Evolutionary conservation across 306 rosid species (phyloP).

Genomic region (Hylodesmum podocarpum): DNA sequence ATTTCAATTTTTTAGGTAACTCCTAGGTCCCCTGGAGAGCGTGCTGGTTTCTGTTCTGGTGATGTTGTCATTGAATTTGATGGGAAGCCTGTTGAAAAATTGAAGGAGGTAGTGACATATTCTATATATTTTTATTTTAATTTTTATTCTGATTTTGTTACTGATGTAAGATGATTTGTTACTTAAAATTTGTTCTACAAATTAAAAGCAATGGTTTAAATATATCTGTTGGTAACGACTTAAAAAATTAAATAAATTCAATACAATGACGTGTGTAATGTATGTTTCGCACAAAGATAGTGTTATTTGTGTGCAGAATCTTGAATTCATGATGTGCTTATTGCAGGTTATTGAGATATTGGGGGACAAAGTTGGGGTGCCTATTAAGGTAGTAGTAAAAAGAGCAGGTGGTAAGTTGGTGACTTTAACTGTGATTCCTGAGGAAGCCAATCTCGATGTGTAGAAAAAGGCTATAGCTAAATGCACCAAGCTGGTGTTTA

Average conservation of each 20-base stretch:
- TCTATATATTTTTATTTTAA: not conserved
- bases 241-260: not conserved
- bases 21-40: conserved; percentile 84
- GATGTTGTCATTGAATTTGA: conserved; percentile 83
- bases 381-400: conserved; percentile 61
- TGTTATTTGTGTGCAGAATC: not conserved
- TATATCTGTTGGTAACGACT: not conserved
- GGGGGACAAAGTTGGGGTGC: conserved; percentile 72
- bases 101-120: conserved; percentile 61
- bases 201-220: not conserved
- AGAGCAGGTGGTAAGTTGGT: conserved; percentile 45
- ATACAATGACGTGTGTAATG: not conserved
- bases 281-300: not conserved
- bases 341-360: conserved; percentile 72
- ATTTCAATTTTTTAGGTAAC: conserved; percentile 57
- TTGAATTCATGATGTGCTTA: not conserved
- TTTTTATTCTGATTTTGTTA: not conserved
- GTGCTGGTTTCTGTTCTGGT: conserved; percentile 77
- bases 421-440: conserved; percentile 68
- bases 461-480: conserved; percentile 23
- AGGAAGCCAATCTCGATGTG: conserved; percentile 60
- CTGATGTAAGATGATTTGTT: not conserved
- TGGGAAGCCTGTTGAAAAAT: conserved; percentile 68
- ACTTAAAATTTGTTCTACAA: not conserved
- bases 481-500: no score